Percentiles rank a stretch among this genome's conserved stretches.
phyloP scores from a whole-genome alignment of 768 basidiomycete species.

The Lentinus brumalis region DNA sequence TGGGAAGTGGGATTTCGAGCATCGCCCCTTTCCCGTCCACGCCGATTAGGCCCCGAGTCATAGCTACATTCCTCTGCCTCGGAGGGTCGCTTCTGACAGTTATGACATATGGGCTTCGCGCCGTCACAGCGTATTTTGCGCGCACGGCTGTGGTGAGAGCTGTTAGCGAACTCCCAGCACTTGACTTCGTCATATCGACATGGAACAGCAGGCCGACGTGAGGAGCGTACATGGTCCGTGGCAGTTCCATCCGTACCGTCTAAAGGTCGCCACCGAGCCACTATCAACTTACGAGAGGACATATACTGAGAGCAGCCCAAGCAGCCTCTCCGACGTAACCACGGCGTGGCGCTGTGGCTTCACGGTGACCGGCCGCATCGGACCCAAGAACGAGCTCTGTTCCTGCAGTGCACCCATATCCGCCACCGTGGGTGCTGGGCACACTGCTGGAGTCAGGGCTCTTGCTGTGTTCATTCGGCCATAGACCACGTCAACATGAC shows the following conservation, averaged over 20 bases:
- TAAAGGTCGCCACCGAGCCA: no score
- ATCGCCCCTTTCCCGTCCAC: slow-evolving; percentile 5
- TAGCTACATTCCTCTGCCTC: slow-evolving; percentile 10
- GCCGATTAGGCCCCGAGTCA: slow-evolving; percentile 14
- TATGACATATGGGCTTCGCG: slow-evolving; percentile 14
- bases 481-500: no score
- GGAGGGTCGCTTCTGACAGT: slow-evolving; percentile 13
- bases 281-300: no score
- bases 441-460: no score
- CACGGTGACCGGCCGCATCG: no score
- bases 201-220: no score
- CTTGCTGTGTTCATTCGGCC: neutral
- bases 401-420: slow-evolving; percentile 39
- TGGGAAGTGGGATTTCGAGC: neutral
- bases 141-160: neutral
- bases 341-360: no score
- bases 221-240: no score
- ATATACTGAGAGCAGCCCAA: no score
- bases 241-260: no score
- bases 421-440: slow-evolving; percentile 1
- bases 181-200: neutral
- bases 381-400: no score
- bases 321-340: no score
- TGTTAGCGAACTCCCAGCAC: neutral
- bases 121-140: slow-evolving; percentile 19